These are phyloP conservation scores for Lathyrus sativus DNA, from an alignment of 306 rosid species.

Conservation along the genomic window DNA sequence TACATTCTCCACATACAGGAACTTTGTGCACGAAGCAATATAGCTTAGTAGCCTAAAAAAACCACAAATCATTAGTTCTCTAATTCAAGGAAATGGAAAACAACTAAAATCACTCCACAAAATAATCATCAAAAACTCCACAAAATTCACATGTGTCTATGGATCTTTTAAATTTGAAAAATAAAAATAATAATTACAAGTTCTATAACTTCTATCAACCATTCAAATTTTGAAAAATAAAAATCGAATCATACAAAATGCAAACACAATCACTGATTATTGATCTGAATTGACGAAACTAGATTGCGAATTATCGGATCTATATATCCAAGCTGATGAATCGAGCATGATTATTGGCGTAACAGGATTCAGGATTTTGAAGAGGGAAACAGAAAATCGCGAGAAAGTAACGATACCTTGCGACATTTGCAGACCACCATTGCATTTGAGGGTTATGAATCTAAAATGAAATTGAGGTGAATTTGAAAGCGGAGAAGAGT, in stretches of 20 bases:
- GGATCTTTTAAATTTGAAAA: neutral
- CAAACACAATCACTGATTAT: slow-evolving; percentile 7
- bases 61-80: slow-evolving; percentile 23
- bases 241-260: slow-evolving; percentile 31
- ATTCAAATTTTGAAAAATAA: neutral
- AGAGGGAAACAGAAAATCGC: neutral
- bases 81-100: slow-evolving; percentile 17
- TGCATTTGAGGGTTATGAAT: slow-evolving; percentile 52
- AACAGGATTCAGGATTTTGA: slow-evolving; percentile 33
- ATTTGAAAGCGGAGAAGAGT: slow-evolving; percentile 8
- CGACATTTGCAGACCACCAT: slow-evolving; percentile 99
- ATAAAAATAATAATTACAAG: too few species aligned
- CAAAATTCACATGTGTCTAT: neutral
- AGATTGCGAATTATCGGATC: slow-evolving; percentile 51
- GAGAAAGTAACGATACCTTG: slow-evolving; percentile 58
- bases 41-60: slow-evolving; percentile 86
- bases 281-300: slow-evolving; percentile 31
- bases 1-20: slow-evolving; percentile 99
- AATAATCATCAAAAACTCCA: slow-evolving; percentile 9
- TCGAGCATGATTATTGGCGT: slow-evolving; percentile 20
- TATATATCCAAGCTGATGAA: slow-evolving; percentile 32
- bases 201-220: too few species aligned
- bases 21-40: slow-evolving; percentile 99
- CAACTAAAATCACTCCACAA: slow-evolving; percentile 1
- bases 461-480: neutral